Conservation (phyloP, 441 rosid genomes). For the Mallotus repandus region DNA sequence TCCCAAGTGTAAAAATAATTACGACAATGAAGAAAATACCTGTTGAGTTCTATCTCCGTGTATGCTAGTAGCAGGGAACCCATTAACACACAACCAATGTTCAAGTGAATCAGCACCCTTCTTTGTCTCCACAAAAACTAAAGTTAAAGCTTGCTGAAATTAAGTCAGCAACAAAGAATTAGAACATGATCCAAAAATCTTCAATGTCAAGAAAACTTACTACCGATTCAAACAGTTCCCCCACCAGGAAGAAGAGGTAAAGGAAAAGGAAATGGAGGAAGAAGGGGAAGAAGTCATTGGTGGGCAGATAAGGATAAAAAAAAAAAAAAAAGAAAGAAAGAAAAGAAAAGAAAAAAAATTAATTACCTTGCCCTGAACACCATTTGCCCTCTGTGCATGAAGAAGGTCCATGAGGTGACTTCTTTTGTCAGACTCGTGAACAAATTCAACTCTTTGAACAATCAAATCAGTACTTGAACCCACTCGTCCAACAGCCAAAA, state of each 20-base stretch:
- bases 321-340: background rate
- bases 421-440: slow-evolving; percentile 86
- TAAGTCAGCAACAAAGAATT: background rate
- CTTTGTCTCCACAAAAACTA: slow-evolving; percentile 93
- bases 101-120: slow-evolving; percentile 85
- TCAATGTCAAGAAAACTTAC: background rate
- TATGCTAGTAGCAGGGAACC: slow-evolving; percentile 84
- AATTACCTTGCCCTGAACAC: slow-evolving; percentile 67
- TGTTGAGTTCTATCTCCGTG: slow-evolving; percentile 94
- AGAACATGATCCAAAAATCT: background rate
- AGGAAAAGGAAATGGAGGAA: background rate
- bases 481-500: slow-evolving; percentile 92
- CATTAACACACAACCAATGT: slow-evolving; percentile 71
- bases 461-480: slow-evolving; percentile 98
- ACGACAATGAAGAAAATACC: slow-evolving; percentile 33
- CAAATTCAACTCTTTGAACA: slow-evolving; percentile 85
- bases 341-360: background rate
- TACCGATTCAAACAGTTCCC: slow-evolving; percentile 1
- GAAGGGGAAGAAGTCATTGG: background rate
- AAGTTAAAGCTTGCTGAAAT: slow-evolving; percentile 78
- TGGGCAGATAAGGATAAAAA: background rate
- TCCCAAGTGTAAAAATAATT: background rate
- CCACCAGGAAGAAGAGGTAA: background rate
- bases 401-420: slow-evolving; percentile 97
- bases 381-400: slow-evolving; percentile 83